Percentiles rank a stretch among this genome's conserved stretches.
Evolutionary conservation across 257 asterid species (phyloP).

Genomic region (Capsicum chinense): DNA sequence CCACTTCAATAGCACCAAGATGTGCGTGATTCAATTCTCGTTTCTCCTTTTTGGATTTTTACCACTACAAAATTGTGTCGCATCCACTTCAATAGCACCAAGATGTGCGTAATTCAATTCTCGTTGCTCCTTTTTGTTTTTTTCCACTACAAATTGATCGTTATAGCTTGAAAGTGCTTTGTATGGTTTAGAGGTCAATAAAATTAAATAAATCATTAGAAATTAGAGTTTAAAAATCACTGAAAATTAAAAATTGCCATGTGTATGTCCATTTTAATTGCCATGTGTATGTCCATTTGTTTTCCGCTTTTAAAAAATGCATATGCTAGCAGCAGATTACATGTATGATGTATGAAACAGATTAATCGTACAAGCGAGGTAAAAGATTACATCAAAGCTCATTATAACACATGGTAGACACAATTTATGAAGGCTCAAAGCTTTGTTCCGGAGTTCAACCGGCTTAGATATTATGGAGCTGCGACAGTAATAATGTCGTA

Average conservation of each 20-base stretch:
- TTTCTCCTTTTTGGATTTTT: background rate
- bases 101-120: background rate
- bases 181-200: background rate
- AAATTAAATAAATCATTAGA: background rate
- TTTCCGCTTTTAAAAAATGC: too few relatives aligned
- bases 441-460: background rate
- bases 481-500: conserved; percentile 9
- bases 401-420: background rate
- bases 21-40: background rate
- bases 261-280: background rate
- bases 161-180: background rate
- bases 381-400: background rate
- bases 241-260: background rate
- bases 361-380: background rate
- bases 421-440: background rate
- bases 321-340: background rate
- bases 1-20: background rate
- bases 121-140: background rate
- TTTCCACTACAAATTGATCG: background rate
- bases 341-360: background rate
- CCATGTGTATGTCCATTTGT: background rate
- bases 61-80: too few relatives aligned
- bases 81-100: too few relatives aligned
- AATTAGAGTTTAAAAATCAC: background rate
- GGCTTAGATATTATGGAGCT: background rate